Conservation (phyloP, 2,329 filamentous ascomycete genomes). For the Colletotrichum lentis region DNA sequence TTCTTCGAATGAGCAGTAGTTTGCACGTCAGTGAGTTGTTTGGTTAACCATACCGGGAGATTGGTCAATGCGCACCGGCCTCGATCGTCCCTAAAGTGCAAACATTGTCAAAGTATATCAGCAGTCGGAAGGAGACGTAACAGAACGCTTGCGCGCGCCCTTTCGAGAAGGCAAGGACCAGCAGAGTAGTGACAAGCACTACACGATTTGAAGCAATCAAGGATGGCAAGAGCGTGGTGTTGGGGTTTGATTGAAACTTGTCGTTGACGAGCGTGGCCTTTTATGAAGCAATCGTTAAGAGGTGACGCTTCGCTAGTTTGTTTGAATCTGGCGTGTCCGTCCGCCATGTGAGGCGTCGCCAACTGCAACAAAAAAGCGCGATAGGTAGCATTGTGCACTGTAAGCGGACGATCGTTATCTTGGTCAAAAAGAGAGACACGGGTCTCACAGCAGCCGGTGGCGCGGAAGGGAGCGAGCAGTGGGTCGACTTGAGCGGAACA, state of each 20-base stretch:
- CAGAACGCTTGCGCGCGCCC: not conserved
- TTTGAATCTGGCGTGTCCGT: constrained; percentile 10
- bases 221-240: not conserved
- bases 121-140: not conserved
- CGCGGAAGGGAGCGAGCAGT: constrained; percentile 4
- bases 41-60: not conserved
- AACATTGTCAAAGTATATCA: not conserved
- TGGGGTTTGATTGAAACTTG: not conserved
- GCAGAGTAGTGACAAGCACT: not conserved
- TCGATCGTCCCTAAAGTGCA: constrained; percentile 8
- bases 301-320: constrained; percentile 4
- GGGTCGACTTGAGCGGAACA: not conserved
- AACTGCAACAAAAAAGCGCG: not conserved
- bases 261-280: not conserved
- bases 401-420: not conserved
- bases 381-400: constrained; percentile 7
- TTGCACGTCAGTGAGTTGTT: not conserved
- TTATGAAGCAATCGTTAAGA: not conserved
- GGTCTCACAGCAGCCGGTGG: constrained; percentile 13
- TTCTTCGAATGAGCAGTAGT: constrained; percentile 14
- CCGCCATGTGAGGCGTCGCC: constrained; percentile 2
- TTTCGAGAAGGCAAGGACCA: not conserved
- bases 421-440: constrained; percentile 22
- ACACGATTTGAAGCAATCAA: not conserved
- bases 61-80: constrained; percentile 20